Evolutionary conservation across 1,284 basidiomycete genomes (phyloP).

Genomic region (Thelephora terrestris): DNA sequence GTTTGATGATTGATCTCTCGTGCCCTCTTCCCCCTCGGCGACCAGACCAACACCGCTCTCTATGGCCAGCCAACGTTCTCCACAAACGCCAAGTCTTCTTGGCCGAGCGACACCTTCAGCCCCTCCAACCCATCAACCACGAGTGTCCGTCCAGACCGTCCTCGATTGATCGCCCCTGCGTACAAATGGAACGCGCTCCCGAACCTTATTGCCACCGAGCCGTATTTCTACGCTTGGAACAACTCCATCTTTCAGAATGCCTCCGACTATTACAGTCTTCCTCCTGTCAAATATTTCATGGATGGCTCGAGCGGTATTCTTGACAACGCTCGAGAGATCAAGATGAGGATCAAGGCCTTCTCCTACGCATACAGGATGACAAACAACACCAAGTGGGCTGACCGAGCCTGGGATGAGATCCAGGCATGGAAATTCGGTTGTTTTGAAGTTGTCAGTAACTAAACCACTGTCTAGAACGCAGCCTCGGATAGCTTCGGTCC

Average conservation of each 20-base stretch:
- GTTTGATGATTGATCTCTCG: background rate
- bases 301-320: constrained; percentile 90
- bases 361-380: constrained; percentile 88
- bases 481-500: constrained; percentile 55
- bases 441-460: background rate
- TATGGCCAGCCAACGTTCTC: constrained; percentile 70
- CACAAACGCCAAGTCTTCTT: constrained; percentile 40
- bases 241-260: constrained; percentile 88
- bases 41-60: constrained; percentile 70
- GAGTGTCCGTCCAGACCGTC: constrained; percentile 67
- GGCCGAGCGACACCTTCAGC: constrained; percentile 71
- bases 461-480: background rate
- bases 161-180: constrained; percentile 82
- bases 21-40: constrained; percentile 1
- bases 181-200: constrained; percentile 90
- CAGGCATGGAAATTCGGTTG: constrained; percentile 33
- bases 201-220: constrained; percentile 70
- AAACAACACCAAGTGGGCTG: constrained; percentile 81
- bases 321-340: constrained; percentile 85
- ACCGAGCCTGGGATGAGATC: constrained; percentile 79
- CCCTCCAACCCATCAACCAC: constrained; percentile 51
- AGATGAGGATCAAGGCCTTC: constrained; percentile 88
- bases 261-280: constrained; percentile 49
- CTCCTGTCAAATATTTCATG: constrained; percentile 61
- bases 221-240: constrained; percentile 89